phyloP scores from a whole-genome alignment of 805 yeast species.

The Metschnikowia continentalis region DNA sequence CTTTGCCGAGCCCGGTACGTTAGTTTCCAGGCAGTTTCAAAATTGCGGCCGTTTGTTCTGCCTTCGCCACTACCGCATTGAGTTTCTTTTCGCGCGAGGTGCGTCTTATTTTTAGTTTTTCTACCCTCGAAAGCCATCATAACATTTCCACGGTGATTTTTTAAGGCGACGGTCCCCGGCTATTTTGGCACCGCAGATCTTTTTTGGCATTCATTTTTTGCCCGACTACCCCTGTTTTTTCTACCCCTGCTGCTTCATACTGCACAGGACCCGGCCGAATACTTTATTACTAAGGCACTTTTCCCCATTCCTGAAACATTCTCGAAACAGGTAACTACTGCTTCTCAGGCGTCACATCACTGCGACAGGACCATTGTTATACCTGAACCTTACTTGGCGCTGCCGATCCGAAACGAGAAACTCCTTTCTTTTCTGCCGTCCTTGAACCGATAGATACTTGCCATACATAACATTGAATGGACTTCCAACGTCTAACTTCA shows the following conservation, averaged over 20 bases:
- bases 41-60: background rate
- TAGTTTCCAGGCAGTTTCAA: background rate
- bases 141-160: background rate
- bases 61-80: background rate
- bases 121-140: background rate
- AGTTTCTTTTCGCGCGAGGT: constrained; percentile 2
- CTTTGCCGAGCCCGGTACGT: background rate
- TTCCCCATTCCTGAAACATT: background rate
- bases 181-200: background rate
- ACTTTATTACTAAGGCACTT: background rate
- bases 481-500: background rate
- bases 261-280: background rate
- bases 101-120: constrained; percentile 2
- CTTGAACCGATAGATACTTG: background rate
- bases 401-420: background rate
- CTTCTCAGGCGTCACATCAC: background rate
- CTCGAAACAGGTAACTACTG: background rate
- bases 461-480: background rate
- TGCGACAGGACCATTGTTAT: background rate
- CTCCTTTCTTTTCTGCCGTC: background rate
- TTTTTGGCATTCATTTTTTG: background rate
- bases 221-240: background rate
- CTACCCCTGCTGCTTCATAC: background rate
- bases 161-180: background rate
- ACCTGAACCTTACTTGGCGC: background rate